phyloP scores from a whole-genome alignment of 768 basidiomycete species.

The Collybiopsis confluens region DNA sequence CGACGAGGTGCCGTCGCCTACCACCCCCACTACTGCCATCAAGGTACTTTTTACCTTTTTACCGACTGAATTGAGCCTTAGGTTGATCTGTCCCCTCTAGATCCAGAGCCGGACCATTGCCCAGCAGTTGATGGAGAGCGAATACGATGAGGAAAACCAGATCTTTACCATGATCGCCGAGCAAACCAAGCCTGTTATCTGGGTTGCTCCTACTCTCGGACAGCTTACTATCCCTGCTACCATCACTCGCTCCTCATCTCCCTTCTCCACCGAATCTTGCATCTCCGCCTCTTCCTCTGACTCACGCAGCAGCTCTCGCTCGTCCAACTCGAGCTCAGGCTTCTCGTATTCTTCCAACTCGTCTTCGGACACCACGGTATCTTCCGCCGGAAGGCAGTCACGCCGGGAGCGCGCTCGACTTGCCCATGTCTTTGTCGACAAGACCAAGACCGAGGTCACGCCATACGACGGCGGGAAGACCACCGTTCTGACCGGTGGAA shows the following conservation, averaged over 20 bases:
- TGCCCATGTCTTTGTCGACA: constrained; percentile 70
- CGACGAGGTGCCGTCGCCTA: constrained; percentile 38
- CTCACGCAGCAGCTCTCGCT: constrained; percentile 69
- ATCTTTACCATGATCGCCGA: constrained; percentile 73
- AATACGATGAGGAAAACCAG: constrained; percentile 66
- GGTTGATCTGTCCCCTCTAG: neutral
- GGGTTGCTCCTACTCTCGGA: constrained; percentile 61
- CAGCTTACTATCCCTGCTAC: constrained; percentile 47
- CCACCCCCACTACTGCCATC: constrained; percentile 13
- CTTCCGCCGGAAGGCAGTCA: constrained; percentile 43
- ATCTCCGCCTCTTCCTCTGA: constrained; percentile 56
- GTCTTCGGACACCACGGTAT: constrained; percentile 32
- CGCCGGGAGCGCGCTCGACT: constrained; percentile 68
- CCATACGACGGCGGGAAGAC: constrained; percentile 88
- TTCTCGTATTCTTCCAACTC: constrained; percentile 54
- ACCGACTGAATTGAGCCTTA: constrained; percentile 14
- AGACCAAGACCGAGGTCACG: constrained; percentile 72
- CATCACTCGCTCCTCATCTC: constrained; percentile 44
- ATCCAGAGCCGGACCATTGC: constrained; percentile 55
- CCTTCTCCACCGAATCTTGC: constrained; percentile 51
- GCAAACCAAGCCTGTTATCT: constrained; percentile 63
- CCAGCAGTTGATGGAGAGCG: constrained; percentile 70
- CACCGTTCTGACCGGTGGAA: constrained; percentile 81
- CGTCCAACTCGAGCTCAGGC: constrained; percentile 64
- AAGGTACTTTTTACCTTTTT: constrained; percentile 3